Conservation (phyloP, 2,329 filamentous ascomycete genomes). For the Arthrinium puccinioides region DNA sequence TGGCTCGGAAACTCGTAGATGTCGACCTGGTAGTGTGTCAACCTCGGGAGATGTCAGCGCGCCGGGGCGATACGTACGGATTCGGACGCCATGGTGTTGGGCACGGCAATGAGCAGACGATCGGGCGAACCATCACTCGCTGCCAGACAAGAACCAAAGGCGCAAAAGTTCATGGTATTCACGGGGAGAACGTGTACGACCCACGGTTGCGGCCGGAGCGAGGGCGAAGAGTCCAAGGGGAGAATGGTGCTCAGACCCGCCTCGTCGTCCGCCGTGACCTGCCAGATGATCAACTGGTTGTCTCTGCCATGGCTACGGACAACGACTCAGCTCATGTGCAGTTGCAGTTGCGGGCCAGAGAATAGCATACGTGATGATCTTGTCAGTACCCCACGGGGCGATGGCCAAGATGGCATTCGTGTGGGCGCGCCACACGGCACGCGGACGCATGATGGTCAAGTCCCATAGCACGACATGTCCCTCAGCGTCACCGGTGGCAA, state of each 20-base stretch:
- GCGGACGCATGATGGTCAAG: conserved; percentile 69
- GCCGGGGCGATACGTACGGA: conserved; percentile 38
- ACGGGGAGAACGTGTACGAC: conserved; percentile 77
- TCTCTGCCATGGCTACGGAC: conserved; percentile 84
- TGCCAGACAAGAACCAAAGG: conserved; percentile 58
- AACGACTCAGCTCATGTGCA: neutral
- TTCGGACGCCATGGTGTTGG: conserved; percentile 68
- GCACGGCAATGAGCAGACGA: conserved; percentile 66
- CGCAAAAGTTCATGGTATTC: conserved; percentile 93
- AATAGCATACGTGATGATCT: conserved; percentile 72
- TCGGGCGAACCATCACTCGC: conserved; percentile 19
- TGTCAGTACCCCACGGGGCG: conserved; percentile 61
- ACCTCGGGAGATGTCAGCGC: neutral
- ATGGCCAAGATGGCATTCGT: conserved; percentile 69
- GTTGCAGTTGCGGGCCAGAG: neutral
- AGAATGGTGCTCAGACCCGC: conserved; percentile 56
- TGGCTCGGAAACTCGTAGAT: conserved; percentile 77
- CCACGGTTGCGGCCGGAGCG: conserved; percentile 62
- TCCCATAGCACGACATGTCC: conserved; percentile 88
- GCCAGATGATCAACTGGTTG: conserved; percentile 81
- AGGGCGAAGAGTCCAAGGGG: conserved; percentile 57
- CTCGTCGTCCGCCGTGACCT: conserved; percentile 56
- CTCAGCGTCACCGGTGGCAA: conserved; percentile 82
- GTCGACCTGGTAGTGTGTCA: conserved; percentile 51
- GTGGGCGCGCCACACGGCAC: conserved; percentile 84